Conservation (phyloP, 148 eudicot species). For the Rhododendron ferrugineum region DNA sequence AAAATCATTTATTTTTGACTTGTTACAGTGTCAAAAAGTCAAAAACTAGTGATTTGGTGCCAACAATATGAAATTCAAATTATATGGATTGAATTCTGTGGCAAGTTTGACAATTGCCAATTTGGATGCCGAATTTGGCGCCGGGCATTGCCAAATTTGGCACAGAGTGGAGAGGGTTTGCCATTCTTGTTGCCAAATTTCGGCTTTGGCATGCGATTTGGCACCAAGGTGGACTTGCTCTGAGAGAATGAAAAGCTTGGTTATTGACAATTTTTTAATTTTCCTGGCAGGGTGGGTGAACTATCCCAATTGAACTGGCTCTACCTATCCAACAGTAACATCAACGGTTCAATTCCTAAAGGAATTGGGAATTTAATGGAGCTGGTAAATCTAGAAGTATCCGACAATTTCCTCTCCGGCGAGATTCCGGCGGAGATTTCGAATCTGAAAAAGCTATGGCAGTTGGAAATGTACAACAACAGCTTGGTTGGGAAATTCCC, state of each 20-base stretch:
- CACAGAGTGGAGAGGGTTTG: too few species aligned
- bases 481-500: conserved; percentile 60
- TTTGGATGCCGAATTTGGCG: not conserved
- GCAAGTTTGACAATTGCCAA: too few species aligned
- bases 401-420: conserved; percentile 43
- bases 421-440: conserved; percentile 60
- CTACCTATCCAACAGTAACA: conserved; percentile 65
- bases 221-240: too few species aligned
- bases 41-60: too few species aligned
- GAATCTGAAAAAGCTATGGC: conserved; percentile 52
- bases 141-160: not conserved
- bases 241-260: not conserved
- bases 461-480: conserved; percentile 58
- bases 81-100: too few species aligned
- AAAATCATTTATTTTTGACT: not conserved
- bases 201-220: not conserved
- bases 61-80: not conserved
- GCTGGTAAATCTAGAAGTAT: conserved; percentile 45
- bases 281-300: conserved; percentile 14
- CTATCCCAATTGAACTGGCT: conserved; percentile 42
- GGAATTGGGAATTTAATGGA: conserved; percentile 53
- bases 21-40: not conserved
- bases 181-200: too few species aligned
- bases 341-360: conserved; percentile 50
- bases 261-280: not conserved